phyloP scores from a whole-genome alignment of 805 yeast genomes.

The Lipomyces yamanashiensis region DNA sequence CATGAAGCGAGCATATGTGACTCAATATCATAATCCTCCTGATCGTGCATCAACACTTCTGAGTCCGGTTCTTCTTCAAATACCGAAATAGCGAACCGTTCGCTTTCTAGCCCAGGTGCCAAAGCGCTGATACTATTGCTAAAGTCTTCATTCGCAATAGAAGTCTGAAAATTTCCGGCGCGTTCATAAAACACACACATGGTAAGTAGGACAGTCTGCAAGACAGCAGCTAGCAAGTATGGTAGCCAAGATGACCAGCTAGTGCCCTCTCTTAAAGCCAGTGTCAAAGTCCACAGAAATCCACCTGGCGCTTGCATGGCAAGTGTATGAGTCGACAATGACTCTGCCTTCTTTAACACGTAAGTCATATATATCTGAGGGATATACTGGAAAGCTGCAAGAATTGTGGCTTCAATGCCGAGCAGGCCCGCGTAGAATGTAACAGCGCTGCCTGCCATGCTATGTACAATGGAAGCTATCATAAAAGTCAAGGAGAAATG shows the following conservation, averaged over 20 bases:
- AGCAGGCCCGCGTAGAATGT: conserved; percentile 53
- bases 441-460: neutral
- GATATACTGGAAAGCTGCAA: conserved; percentile 72
- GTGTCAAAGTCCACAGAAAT: conserved; percentile 72
- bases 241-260: conserved; percentile 90
- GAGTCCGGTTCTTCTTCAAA: conserved; percentile 21
- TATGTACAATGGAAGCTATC: conserved; percentile 43
- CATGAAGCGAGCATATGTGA: neutral
- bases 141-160: neutral
- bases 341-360: conserved; percentile 73
- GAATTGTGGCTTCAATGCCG: conserved; percentile 66
- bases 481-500: conserved; percentile 43
- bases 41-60: neutral
- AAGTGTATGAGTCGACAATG: conserved; percentile 80
- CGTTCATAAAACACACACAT: conserved; percentile 63
- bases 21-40: conserved; percentile 1
- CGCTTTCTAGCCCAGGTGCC: conserved; percentile 11
- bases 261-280: conserved; percentile 72
- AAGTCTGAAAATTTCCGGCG: neutral
- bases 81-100: conserved; percentile 7
- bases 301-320: conserved; percentile 90
- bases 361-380: conserved; percentile 81
- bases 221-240: conserved; percentile 68
- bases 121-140: neutral
- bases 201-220: conserved; percentile 64